Conservation (phyloP, 495 filamentous ascomycete genomes). For the Aspergillus asperescens region DNA sequence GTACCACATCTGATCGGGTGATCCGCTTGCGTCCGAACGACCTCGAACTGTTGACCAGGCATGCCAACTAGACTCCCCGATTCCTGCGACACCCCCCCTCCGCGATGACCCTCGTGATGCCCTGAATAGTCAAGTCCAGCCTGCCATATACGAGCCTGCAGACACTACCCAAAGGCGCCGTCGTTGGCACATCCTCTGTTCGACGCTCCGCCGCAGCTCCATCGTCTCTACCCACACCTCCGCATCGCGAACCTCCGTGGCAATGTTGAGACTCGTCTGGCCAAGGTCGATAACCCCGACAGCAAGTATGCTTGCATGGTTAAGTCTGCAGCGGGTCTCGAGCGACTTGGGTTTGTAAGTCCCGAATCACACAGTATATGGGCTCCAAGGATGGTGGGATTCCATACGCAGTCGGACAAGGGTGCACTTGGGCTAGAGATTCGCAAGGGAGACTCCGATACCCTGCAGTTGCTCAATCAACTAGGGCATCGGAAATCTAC, state of each 20-base stretch:
- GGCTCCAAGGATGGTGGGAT: constrained; percentile 58
- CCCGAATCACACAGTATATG: constrained; percentile 66
- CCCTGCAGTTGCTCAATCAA: constrained; percentile 45
- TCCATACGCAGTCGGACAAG: constrained; percentile 79
- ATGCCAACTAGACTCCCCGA: constrained; percentile 72
- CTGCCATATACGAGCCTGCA: constrained; percentile 47
- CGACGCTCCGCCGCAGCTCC: constrained; percentile 72
- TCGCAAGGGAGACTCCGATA: constrained; percentile 54
- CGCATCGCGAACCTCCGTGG: constrained; percentile 67
- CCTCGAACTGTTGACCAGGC: constrained; percentile 3
- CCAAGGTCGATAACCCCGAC: constrained; percentile 65
- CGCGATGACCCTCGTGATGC: constrained; percentile 49
- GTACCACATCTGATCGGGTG: no score
- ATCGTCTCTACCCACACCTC: constrained; percentile 58
- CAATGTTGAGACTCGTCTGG: constrained; percentile 72
- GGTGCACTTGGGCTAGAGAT: constrained; percentile 72
- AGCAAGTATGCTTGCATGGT: constrained; percentile 62
- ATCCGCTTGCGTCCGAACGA: neutral
- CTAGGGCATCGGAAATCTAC: constrained; percentile 49
- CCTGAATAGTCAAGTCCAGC: constrained; percentile 27
- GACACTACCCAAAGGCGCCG: constrained; percentile 61
- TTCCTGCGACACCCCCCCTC: constrained; percentile 55
- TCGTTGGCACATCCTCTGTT: constrained; percentile 76
- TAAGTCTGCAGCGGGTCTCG: constrained; percentile 70
- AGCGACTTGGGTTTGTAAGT: constrained; percentile 51